Evolutionary conservation across 495 filamentous ascomycete species (phyloP).

Genomic region (Gamarada debralockiae): DNA sequence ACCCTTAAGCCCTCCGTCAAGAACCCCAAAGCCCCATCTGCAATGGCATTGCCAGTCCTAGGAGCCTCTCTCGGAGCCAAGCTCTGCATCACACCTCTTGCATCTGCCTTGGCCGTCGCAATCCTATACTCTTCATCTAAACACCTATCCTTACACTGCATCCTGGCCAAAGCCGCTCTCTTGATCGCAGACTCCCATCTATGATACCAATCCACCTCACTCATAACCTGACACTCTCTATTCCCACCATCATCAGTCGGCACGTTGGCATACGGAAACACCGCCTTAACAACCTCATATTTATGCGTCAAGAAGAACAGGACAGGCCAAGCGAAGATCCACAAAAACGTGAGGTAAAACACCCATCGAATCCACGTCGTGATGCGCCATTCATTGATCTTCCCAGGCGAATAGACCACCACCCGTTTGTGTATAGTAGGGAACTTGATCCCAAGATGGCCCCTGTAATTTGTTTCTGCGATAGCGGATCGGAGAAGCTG

Average conservation of each 20-base stretch:
- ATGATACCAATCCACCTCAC: constrained; percentile 18
- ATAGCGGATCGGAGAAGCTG: constrained; percentile 43
- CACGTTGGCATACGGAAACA: constrained; percentile 41
- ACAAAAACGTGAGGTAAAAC: constrained; percentile 57
- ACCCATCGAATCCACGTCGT: constrained; percentile 53
- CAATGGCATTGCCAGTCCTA: constrained; percentile 22
- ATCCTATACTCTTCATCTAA: constrained; percentile 23
- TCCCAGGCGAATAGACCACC: constrained; percentile 50
- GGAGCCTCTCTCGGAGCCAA: background rate
- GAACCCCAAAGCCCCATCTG: constrained; percentile 19
- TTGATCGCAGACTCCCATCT: constrained; percentile 20
- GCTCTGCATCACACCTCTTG: constrained; percentile 6
- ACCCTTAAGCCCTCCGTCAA: background rate
- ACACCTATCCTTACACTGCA: constrained; percentile 8
- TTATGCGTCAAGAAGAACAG: constrained; percentile 57
- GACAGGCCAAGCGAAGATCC: constrained; percentile 60
- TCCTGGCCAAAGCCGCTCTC: constrained; percentile 20
- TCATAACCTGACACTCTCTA: constrained; percentile 3
- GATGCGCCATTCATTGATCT: constrained; percentile 52
- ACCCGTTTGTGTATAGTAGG: constrained; percentile 43
- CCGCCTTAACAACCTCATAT: constrained; percentile 52
- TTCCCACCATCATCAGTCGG: constrained; percentile 2
- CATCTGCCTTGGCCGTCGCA: constrained; percentile 12
- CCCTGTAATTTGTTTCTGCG: constrained; percentile 56
- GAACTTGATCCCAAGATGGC: constrained; percentile 46